Evolutionary conservation across 768 basidiomycete genomes (phyloP), one percentile per base, ranked within the genome.

Genomic region (Russula virescens): DNA sequence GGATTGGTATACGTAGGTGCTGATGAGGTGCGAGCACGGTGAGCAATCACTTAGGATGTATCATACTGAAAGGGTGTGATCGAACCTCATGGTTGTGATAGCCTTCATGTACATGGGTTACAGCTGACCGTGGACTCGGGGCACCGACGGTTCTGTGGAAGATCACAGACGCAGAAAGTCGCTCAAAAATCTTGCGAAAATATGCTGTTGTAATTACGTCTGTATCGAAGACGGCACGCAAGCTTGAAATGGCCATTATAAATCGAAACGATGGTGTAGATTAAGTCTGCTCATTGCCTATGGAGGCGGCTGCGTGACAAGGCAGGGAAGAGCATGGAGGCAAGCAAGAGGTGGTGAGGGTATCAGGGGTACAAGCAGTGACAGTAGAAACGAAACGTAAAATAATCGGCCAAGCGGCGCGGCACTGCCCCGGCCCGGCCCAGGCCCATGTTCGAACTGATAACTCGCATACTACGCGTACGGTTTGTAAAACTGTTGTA

Each of bases 181-280:
- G 76, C 69, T 89, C 86, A 68, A 87, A 86, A 11, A 92, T 74
- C 67, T 80, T 84, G 45, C 83, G 76, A 74, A 85, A 86, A 70
- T 84, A 84, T 3, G 79, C 83, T 85, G 16, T 81, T 78, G 65
- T 86, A 88, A 64, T 83, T 83, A 49, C 87, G 80, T 31, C 88
- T 76, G 68, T 90, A 91, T 18, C 86, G 76, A 35, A 86, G 79
- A 58, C 80, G 73, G 69, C 87, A 91, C 18, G 80, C 78, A 53
- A 85, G 81, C 61, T 73, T 72, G 66, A 78, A 73, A 67, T 85
- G 82, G 3, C 86, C 86, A 46, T 80, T 78, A 69, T 83, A 85
- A 13, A 78, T 58, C 5, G 89, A 88, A 1, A 87, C 83, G 67
- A 89, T 87, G 1, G 85, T 84, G 66, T 90, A 89, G 65, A 91